These are phyloP conservation scores for Pyricularia sp. DNA, from an alignment of 2,329 filamentous ascomycete genomes.

Conservation along the genomic window DNA sequence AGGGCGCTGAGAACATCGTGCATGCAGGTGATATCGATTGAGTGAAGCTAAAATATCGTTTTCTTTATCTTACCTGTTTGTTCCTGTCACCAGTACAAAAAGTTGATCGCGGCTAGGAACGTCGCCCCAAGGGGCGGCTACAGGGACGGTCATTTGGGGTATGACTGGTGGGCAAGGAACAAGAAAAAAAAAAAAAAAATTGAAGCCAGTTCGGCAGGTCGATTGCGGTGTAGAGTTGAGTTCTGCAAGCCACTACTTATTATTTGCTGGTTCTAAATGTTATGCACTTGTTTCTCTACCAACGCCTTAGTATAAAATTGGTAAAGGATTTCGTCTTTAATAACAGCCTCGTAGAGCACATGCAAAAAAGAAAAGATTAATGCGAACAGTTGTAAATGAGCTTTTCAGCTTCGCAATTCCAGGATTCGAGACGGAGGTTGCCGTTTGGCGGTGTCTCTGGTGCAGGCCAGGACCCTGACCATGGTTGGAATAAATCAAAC, in stretches of 20 bases:
- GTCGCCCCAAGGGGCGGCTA: conserved; percentile 21
- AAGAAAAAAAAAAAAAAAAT: not conserved
- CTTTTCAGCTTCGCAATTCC: not conserved
- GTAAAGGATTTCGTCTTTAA: not conserved
- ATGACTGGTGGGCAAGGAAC: not conserved
- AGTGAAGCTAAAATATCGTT: not conserved
- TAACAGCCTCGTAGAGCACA: not conserved
- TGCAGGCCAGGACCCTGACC: too few species aligned
- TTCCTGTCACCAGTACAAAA: conserved; percentile 67
- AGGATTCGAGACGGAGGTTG: not conserved
- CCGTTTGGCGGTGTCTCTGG: not conserved
- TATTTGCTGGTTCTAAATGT: not conserved
- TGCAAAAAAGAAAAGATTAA: not conserved
- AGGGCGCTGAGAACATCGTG: not conserved
- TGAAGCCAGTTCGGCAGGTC: not conserved
- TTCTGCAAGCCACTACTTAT: not conserved
- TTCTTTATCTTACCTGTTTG: conserved; percentile 54
- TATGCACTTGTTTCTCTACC: not conserved
- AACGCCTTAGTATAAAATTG: not conserved
- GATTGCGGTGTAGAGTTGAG: not conserved
- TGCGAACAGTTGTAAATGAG: not conserved
- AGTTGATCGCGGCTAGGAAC: conserved; percentile 28
- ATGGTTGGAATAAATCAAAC: not conserved
- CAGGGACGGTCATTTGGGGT: not conserved
- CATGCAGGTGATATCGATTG: not conserved